phyloP scores from a whole-genome alignment of 805 yeast genomes.

The Torulaspora maleeae region DNA sequence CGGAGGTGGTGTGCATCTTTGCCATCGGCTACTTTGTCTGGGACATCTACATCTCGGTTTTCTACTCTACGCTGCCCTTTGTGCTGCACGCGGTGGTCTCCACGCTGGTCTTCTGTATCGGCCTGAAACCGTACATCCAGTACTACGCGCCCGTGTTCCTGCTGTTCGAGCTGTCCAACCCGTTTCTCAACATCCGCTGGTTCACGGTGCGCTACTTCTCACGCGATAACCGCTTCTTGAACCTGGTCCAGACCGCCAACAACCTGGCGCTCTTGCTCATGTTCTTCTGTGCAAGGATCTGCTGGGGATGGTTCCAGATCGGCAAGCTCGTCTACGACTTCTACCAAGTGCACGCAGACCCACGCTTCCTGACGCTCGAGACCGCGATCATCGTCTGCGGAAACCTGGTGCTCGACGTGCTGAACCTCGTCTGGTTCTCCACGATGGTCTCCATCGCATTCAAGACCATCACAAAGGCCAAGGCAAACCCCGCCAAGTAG shows the following conservation, averaged over 20 bases:
- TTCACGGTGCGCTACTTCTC: slow-evolving; percentile 45
- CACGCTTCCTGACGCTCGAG: slow-evolving; percentile 44
- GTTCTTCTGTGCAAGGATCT: slow-evolving; percentile 68
- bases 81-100: slow-evolving; percentile 73
- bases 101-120: slow-evolving; percentile 59
- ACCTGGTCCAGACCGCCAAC: slow-evolving; percentile 48
- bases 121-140: slow-evolving; percentile 65
- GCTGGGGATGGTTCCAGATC: slow-evolving; percentile 79
- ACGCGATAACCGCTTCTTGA: slow-evolving; percentile 39
- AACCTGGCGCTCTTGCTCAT: slow-evolving; percentile 49
- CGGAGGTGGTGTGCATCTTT: slow-evolving; percentile 30
- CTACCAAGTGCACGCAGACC: slow-evolving; percentile 37
- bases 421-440: slow-evolving; percentile 76
- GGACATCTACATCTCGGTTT: slow-evolving; percentile 67
- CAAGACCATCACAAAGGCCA: slow-evolving; percentile 17
- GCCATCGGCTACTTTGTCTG: slow-evolving; percentile 81
- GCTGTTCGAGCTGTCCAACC: slow-evolving; percentile 79
- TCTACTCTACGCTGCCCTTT: slow-evolving; percentile 58
- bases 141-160: slow-evolving; percentile 76
- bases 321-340: slow-evolving; percentile 45
- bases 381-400: slow-evolving; percentile 36
- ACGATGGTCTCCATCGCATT: slow-evolving; percentile 68
- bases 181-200: slow-evolving; percentile 87
- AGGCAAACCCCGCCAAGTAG: background rate
- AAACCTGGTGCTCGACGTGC: slow-evolving; percentile 55